Conservation (phyloP, 768 basidiomycete species). For the Ramaria sp. region DNA sequence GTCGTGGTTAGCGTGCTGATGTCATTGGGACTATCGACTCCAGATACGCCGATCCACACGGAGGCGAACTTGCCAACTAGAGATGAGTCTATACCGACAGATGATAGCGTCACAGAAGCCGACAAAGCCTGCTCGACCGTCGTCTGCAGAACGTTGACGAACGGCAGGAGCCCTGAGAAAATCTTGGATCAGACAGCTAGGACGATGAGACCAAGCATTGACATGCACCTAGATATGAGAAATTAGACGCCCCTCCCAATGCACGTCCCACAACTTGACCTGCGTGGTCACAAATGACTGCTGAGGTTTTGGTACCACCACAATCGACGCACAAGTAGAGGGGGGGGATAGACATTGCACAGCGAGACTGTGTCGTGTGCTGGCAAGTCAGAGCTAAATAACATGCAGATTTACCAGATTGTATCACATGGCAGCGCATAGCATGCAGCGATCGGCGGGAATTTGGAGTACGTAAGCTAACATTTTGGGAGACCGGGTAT, state of each 20-base stretch:
- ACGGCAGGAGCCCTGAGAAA: constrained; percentile 6
- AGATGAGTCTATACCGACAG: constrained; percentile 15
- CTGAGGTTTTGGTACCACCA: constrained; percentile 83
- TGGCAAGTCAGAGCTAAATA: no score
- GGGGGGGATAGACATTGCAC: background rate
- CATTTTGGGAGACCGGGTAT: no score
- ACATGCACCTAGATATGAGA: constrained; percentile 53
- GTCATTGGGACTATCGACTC: constrained; percentile 64
- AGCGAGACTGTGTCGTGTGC: background rate
- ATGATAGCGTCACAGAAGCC: background rate
- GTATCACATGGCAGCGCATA: no score
- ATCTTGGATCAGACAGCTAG: background rate
- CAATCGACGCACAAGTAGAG: constrained; percentile 79
- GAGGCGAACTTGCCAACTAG: constrained; percentile 38
- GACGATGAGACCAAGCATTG: background rate
- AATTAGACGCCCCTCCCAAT: constrained; percentile 73
- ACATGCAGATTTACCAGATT: no score
- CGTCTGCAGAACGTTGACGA: constrained; percentile 8
- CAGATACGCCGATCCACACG: constrained; percentile 79
- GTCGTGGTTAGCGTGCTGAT: constrained; percentile 42
- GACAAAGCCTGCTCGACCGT: constrained; percentile 18
- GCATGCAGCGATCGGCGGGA: no score
- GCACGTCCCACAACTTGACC: constrained; percentile 61
- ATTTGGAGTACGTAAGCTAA: no score
- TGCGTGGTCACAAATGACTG: constrained; percentile 46